phyloP scores from a whole-genome alignment of 441 rosid genomes.

The Iberis amara region DNA sequence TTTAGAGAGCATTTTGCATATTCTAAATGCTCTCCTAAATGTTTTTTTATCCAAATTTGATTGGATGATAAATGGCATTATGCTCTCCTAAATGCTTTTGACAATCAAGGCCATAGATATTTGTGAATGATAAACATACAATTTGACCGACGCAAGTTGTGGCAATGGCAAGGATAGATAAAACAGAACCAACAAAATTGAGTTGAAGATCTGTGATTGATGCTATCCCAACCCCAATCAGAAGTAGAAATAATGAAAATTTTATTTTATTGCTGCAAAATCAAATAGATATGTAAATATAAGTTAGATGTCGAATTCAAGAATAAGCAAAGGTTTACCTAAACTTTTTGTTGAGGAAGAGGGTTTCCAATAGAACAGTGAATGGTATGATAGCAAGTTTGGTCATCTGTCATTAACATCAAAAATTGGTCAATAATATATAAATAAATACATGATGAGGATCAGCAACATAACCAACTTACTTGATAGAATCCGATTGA shows the following conservation, averaged over 20 bases:
- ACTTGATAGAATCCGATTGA: slow-evolving; percentile 97
- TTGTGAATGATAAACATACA: slow-evolving; percentile 38
- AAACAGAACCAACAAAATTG: slow-evolving; percentile 65
- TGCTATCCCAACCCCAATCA: slow-evolving; percentile 87
- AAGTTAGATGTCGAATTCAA: not conserved
- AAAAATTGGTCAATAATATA: slow-evolving; percentile 1
- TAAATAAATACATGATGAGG: not conserved
- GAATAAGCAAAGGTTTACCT: slow-evolving; percentile 37
- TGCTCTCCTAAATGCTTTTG: too few species aligned
- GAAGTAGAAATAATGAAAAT: slow-evolving; percentile 55
- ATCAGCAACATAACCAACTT: not conserved
- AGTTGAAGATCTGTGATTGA: slow-evolving; percentile 97
- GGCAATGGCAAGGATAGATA: slow-evolving; percentile 73
- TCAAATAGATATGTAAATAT: not conserved
- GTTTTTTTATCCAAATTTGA: too few species aligned
- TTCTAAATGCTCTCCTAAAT: too few species aligned
- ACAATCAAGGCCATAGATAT: too few species aligned
- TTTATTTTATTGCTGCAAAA: slow-evolving; percentile 75
- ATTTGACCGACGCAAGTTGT: slow-evolving; percentile 97
- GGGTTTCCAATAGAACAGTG: slow-evolving; percentile 82
- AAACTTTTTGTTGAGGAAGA: slow-evolving; percentile 84
- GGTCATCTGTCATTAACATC: slow-evolving; percentile 63
- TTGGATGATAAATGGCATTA: too few species aligned
- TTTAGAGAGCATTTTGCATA: too few species aligned
- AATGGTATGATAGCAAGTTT: slow-evolving; percentile 96